Evolutionary conservation across 257 asterid species (phyloP), one percentile per base, ranked within the genome.

Genomic region (Rubia yunnanensis): DNA sequence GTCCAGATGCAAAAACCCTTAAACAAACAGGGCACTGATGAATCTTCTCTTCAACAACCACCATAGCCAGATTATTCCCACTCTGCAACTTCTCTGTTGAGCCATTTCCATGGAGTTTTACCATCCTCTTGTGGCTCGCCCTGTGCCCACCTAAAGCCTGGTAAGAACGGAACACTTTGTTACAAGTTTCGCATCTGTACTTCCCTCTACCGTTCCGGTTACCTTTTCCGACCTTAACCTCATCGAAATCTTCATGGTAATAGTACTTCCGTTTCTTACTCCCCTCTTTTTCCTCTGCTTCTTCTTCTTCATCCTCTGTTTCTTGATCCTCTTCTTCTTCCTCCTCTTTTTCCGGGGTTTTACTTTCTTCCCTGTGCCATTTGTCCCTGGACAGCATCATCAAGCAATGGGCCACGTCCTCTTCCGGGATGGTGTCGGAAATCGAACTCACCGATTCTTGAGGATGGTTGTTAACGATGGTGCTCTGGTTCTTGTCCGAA

Each of bases 101-200:
- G n/a, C n/a, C 26, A 20, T 7, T 10, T 7, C 13, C 13, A 9
- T 50, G 57, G 57, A 50, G 57, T 7, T 50, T 50, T 26, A 50
- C 5, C 7, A 73, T 60, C 79, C 88, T 88, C 79, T 81, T 88
- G 86, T 91, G 98, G 80, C 95, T 91, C 17, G 98, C 94, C 75
- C 94, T 77, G 72, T 91, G 98, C 7, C 98, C 98, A 17, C 98
- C 98, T 8, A 91, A 80, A 4, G 98, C 98, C 63, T 91, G 98
- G 72, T 91, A 91, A 6, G 98, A 91, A 68, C 79, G 76, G 20
- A 91, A 91, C 10, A 76, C 57, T 74, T 77, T 88, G 65, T 84
- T 75, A 61, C 98, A 91, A 18, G 82, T 89, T 59, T 85, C 98
- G 54, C 98, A 91, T 69, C 76, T 85, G 52, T 86, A 88, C 69